Percentiles rank a stretch among this genome's conserved stretches.
Conservation (phyloP, 768 basidiomycete genomes). For the Lentinus tigrinus region DNA sequence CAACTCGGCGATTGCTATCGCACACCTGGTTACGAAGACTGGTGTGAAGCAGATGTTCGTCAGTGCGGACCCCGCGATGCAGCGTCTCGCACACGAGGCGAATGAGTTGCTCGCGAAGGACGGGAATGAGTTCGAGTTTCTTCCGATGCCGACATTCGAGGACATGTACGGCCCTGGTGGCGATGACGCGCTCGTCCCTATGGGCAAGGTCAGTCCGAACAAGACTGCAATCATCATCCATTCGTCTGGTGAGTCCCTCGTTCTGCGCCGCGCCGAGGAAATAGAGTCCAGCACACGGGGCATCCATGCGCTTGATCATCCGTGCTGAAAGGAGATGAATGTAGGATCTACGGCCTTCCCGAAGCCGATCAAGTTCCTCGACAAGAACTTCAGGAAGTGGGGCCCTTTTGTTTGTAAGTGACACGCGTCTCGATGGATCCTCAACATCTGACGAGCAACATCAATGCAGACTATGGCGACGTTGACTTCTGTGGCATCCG, state of each 20-base stretch:
- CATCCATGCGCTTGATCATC: background rate
- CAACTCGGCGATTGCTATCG: slow-evolving; percentile 33
- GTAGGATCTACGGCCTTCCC: slow-evolving; percentile 22
- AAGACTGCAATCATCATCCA: slow-evolving; percentile 11
- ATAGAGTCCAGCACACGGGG: slow-evolving; percentile 10
- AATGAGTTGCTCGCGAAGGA: slow-evolving; percentile 14
- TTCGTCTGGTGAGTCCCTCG: slow-evolving; percentile 20
- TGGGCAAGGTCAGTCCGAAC: slow-evolving; percentile 11
- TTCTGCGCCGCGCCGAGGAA: slow-evolving; percentile 10
- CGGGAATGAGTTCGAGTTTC: slow-evolving; percentile 8
- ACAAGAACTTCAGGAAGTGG: slow-evolving; percentile 19
- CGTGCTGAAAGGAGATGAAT: background rate
- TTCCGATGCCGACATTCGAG: slow-evolving; percentile 22
- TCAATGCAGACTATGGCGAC: slow-evolving; percentile 14
- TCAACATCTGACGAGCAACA: background rate
- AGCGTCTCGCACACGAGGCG: slow-evolving; percentile 21
- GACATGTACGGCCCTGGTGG: slow-evolving; percentile 20
- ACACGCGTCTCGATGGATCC: background rate
- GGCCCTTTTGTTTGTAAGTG: slow-evolving; percentile 11
- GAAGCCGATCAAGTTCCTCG: slow-evolving; percentile 18
- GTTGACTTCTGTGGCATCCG: slow-evolving; percentile 22
- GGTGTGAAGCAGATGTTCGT: slow-evolving; percentile 27
- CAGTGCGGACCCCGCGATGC: slow-evolving; percentile 22
- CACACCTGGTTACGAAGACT: slow-evolving; percentile 32
- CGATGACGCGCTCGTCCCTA: slow-evolving; percentile 9